Percentiles rank a stretch among this genome's conserved stretches.
These are phyloP conservation scores for Botrytis aclada DNA, from an alignment of 2,329 filamentous ascomycete genomes.

Conservation along the genomic window DNA sequence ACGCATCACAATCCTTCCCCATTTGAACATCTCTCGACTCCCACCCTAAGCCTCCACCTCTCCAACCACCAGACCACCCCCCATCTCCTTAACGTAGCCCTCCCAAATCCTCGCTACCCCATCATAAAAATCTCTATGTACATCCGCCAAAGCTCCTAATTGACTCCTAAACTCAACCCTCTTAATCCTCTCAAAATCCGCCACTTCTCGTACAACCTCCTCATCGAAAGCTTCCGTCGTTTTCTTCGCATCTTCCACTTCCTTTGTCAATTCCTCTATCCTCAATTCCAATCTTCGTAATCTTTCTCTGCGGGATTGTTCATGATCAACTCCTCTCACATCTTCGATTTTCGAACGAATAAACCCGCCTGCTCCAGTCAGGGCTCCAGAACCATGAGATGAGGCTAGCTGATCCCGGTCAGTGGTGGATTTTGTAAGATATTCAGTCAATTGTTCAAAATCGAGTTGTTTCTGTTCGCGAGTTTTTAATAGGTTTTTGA, in stretches of 20 bases:
- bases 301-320: conserved; percentile 82
- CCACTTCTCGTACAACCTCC: conserved; percentile 88
- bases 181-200: conserved; percentile 96
- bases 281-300: conserved; percentile 86
- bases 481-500: conserved; percentile 85
- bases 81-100: conserved; percentile 83
- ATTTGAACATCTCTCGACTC: not conserved
- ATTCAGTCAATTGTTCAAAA: conserved; percentile 93
- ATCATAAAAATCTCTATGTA: conserved; percentile 84
- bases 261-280: conserved; percentile 85
- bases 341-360: conserved; percentile 94
- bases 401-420: conserved; percentile 71
- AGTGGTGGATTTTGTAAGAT: conserved; percentile 83
- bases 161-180: conserved; percentile 86
- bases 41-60: conserved; percentile 5
- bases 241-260: conserved; percentile 83
- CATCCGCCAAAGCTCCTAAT: conserved; percentile 76
- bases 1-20: not conserved
- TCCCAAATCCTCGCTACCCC: conserved; percentile 83
- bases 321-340: conserved; percentile 93
- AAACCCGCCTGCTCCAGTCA: conserved; percentile 79
- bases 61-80: not conserved
- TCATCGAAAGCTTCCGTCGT: conserved; percentile 93
- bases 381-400: conserved; percentile 57
- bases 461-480: conserved; percentile 98